phyloP scores from a whole-genome alignment of 148 eudicot genomes.

The Nepenthes mirabilis region DNA sequence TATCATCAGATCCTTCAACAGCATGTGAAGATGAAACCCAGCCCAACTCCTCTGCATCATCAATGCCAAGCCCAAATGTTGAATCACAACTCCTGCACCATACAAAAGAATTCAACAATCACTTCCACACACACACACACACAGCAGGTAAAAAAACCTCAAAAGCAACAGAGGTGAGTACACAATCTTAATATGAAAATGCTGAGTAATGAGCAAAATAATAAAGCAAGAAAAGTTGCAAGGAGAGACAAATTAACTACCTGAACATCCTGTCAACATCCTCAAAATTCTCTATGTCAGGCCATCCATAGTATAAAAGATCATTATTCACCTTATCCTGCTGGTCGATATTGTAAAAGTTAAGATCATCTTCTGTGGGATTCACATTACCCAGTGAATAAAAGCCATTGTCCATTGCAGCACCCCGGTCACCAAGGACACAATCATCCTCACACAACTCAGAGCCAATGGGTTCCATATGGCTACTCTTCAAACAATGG shows the following conservation, averaged over 20 bases:
- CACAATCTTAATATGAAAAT: not conserved
- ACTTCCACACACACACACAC: not conserved
- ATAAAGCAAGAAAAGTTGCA: not conserved
- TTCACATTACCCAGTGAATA: constrained; percentile 36
- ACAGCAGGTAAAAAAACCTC: not conserved
- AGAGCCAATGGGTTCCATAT: constrained; percentile 16
- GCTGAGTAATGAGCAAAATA: not conserved
- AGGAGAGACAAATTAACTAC: constrained; percentile 17
- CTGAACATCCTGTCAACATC: constrained; percentile 93
- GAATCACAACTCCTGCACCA: constrained; percentile 72
- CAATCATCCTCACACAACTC: constrained; percentile 39
- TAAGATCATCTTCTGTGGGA: constrained; percentile 37
- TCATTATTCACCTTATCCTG: constrained; percentile 53
- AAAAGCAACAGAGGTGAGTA: not conserved
- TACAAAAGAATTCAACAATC: not conserved
- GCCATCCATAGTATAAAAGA: constrained; percentile 56
- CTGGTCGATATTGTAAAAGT: constrained; percentile 30
- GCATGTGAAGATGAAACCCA: constrained; percentile 66
- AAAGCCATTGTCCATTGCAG: constrained; percentile 30
- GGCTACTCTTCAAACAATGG: constrained; percentile 21
- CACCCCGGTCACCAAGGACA: constrained; percentile 19
- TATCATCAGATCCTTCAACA: constrained; percentile 46
- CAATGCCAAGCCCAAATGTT: constrained; percentile 48
- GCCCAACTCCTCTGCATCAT: constrained; percentile 42
- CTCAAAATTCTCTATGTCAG: constrained; percentile 72